Percentiles rank a stretch among this genome's conserved stretches.
These are phyloP conservation scores for Salix viminalis DNA, from an alignment of 345 rosid species.

Conservation along the genomic window DNA sequence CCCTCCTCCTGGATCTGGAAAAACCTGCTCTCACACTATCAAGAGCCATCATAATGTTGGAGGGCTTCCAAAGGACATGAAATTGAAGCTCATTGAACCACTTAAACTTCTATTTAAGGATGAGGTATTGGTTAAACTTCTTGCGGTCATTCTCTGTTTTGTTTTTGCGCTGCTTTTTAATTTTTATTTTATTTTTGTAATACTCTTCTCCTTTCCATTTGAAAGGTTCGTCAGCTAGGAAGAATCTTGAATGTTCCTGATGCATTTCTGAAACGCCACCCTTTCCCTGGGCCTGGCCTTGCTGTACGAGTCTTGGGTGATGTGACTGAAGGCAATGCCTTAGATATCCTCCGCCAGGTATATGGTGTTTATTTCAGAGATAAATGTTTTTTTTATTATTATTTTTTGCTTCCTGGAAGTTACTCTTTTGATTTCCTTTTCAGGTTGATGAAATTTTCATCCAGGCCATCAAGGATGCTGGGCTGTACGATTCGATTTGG, in stretches of 20 bases:
- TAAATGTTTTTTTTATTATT: too few species aligned
- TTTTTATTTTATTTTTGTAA: background rate
- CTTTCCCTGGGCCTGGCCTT: slow-evolving; percentile 99
- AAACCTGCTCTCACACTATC: slow-evolving; percentile 88
- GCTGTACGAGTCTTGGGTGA: slow-evolving; percentile 95
- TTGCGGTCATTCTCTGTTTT: background rate
- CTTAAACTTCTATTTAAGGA: slow-evolving; percentile 93
- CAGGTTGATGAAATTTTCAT: slow-evolving; percentile 98
- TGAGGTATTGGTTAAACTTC: slow-evolving; percentile 50
- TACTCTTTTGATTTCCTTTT: background rate
- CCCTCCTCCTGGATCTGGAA: slow-evolving; percentile 96
- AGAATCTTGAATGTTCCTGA: slow-evolving; percentile 75
- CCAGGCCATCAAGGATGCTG: slow-evolving; percentile 94
- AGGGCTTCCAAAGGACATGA: slow-evolving; percentile 98
- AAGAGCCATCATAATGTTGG: slow-evolving; percentile 99
- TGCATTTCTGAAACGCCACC: slow-evolving; percentile 88
- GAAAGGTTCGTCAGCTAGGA: slow-evolving; percentile 86
- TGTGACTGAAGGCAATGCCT: slow-evolving; percentile 82
- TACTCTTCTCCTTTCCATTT: slow-evolving; percentile 3
- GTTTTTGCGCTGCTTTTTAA: background rate
- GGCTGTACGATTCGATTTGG: slow-evolving; percentile 91
- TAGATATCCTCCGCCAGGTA: slow-evolving; percentile 86
- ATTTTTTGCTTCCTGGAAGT: background rate
- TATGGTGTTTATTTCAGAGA: slow-evolving; percentile 7
- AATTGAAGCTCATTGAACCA: slow-evolving; percentile 91